Evolutionary conservation across 257 asterid species (phyloP), one percentile per base, ranked within the genome.

Genomic region (Ocimum tenuiflorum): DNA sequence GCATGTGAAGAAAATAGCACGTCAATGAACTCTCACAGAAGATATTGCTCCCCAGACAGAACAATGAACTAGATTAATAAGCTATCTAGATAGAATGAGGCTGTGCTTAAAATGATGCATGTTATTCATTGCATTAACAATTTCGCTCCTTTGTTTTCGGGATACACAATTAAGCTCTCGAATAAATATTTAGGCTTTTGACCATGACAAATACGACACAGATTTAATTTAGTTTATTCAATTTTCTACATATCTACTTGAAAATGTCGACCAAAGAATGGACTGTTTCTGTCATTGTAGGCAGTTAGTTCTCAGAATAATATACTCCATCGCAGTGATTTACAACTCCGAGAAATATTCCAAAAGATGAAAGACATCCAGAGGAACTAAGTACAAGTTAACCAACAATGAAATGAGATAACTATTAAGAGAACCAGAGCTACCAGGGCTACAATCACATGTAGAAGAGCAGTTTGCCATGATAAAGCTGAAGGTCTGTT

Each of bases 371-470:
- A 36, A 9, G 31, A 13, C 23, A 11, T 33, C 10, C 7, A 33
- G 38, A 33, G 47, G 62, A 24, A 55, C 48, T 31, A 55, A 13
- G 19, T 31, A 68, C 38, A 3, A 24, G 5, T 7, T 18, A 56
- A 15, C 48, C 12, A 55, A 11, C 52, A 6, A 27, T 15, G 67
- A 41, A 20, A 33, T 10, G 54, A 50, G 23, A 50, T 0, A 22
- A 60, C 27, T 42, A 47, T 9, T 1, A 63, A 63, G 59, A 67
- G 53, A 58, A 63, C 7, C 29, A 20, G 49, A 57, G 57, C 67
- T 88, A 94, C 97, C 96, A 13, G 78, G 83, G 79, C 73, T 82
- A 83, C 99, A 90, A 48, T 77, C 66, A 72, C 99, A 94, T 68
- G 96, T 82, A 22, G 96, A 73, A 48, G 92, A 94, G 80, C 97